phyloP scores from a whole-genome alignment of 2,329 filamentous ascomycete species.

The Colletotrichum cuscutae region DNA sequence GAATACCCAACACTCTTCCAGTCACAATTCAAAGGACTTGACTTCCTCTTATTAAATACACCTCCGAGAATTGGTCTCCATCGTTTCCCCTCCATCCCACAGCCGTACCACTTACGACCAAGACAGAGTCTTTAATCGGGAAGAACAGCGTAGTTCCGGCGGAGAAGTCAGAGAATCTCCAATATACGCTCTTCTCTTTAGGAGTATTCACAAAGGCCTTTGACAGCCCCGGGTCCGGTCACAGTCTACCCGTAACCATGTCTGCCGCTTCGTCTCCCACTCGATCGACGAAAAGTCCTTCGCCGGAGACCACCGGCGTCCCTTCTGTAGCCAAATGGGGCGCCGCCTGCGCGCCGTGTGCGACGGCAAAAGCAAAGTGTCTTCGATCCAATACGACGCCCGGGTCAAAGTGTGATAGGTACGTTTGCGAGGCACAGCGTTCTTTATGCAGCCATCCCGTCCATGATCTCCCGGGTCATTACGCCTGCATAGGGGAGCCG shows the following conservation, averaged over 20 bases:
- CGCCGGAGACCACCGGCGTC: neutral
- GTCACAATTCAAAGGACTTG: neutral
- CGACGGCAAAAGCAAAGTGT: conserved; percentile 61
- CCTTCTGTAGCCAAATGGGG: conserved; percentile 51
- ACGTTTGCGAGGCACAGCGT: neutral
- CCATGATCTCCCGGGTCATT: neutral
- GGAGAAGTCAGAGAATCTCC: neutral
- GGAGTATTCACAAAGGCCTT: neutral
- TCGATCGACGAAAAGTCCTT: neutral
- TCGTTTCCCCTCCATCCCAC: neutral
- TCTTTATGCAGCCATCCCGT: neutral
- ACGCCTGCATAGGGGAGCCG: neutral
- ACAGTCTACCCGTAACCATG: neutral
- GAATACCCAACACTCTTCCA: neutral
- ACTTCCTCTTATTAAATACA: neutral
- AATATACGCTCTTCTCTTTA: neutral
- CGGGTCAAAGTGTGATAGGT: conserved; percentile 58
- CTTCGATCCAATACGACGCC: conserved; percentile 51
- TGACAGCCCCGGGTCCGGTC: neutral
- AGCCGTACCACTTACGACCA: too few relatives aligned
- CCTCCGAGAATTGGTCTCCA: neutral
- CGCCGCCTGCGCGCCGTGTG: conserved; percentile 59
- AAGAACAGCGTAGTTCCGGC: neutral
- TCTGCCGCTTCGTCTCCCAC: neutral
- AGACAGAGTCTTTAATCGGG: neutral